Conservation (phyloP, 345 rosid genomes). For the Noccaea bulbosa region DNA sequence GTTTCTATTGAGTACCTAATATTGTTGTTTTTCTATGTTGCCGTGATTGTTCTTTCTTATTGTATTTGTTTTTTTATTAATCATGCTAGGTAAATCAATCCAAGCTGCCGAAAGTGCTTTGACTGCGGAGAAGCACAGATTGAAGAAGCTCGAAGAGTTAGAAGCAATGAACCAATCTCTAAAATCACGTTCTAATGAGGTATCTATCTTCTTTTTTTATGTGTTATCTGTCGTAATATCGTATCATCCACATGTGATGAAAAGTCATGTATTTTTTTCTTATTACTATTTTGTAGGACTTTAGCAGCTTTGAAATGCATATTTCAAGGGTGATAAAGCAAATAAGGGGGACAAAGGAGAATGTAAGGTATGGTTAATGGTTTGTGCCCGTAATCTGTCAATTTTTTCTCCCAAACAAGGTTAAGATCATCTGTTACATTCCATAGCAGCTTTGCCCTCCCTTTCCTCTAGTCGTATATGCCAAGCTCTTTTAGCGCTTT, state of each 20-base stretch:
- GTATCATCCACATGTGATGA: constrained; percentile 22
- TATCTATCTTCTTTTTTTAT: constrained; percentile 34
- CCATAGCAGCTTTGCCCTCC: not conserved
- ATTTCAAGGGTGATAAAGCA: constrained; percentile 66
- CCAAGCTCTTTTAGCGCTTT: not conserved
- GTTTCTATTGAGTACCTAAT: constrained; percentile 13
- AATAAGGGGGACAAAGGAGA: constrained; percentile 69
- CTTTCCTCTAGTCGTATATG: constrained; percentile 15
- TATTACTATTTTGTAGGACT: constrained; percentile 52
- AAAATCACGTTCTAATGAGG: constrained; percentile 57
- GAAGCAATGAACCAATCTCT: constrained; percentile 55
- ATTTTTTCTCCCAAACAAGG: not conserved
- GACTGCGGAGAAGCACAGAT: constrained; percentile 64
- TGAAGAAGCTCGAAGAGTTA: constrained; percentile 62
- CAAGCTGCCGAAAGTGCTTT: constrained; percentile 77
- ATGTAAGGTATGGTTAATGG: constrained; percentile 62
- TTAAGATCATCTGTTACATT: constrained; percentile 16
- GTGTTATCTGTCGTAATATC: constrained; percentile 12
- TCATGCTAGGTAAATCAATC: constrained; percentile 51
- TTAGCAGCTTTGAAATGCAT: constrained; percentile 61
- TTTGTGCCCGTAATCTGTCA: constrained; percentile 26
- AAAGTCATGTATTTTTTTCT: constrained; percentile 20
- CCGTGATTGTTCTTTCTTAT: constrained; percentile 22
- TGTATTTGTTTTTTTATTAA: constrained; percentile 13
- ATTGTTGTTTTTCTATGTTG: constrained; percentile 2